Evolutionary conservation across 2,329 filamentous ascomycete genomes (phyloP).

Genomic region (Hymenoscyphus salicellus): DNA sequence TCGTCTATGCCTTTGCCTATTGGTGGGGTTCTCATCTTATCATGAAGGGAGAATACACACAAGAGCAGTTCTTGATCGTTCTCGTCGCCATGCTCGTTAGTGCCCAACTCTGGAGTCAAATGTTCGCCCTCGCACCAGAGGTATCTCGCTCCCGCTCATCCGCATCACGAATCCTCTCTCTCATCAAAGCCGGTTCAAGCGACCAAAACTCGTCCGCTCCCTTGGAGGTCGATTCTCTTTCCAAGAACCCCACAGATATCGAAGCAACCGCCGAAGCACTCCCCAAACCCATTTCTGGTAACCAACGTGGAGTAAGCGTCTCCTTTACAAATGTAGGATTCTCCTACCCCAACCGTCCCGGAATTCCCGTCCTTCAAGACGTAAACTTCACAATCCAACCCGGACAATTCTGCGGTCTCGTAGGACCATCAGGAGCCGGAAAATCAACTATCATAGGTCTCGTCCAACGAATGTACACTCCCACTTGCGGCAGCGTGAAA

Average conservation of each 20-base stretch:
- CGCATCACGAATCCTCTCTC: slow-evolving; percentile 53
- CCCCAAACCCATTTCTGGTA: slow-evolving; percentile 41
- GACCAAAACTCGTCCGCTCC: background rate
- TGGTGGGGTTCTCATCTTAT: slow-evolving; percentile 77
- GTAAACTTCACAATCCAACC: slow-evolving; percentile 63
- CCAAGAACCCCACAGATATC: slow-evolving; percentile 34
- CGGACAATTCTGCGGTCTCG: slow-evolving; percentile 87
- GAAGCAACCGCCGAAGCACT: slow-evolving; percentile 18
- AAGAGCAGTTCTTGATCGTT: slow-evolving; percentile 69
- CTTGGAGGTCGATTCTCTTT: background rate
- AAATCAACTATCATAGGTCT: slow-evolving; percentile 67
- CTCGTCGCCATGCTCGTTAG: slow-evolving; percentile 69
- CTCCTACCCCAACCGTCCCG: slow-evolving; percentile 3
- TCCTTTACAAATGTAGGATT: background rate
- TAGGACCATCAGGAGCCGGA: slow-evolving; percentile 83
- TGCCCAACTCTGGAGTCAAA: slow-evolving; percentile 69
- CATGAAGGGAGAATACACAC: slow-evolving; percentile 60
- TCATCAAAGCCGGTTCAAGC: slow-evolving; percentile 45
- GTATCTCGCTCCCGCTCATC: slow-evolving; percentile 63
- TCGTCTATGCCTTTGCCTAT: slow-evolving; percentile 72
- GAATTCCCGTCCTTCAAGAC: background rate
- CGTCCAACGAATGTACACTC: slow-evolving; percentile 89
- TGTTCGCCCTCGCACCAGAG: slow-evolving; percentile 72
- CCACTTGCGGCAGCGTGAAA: slow-evolving; percentile 39
- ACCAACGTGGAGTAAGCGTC: slow-evolving; percentile 1